Percentiles rank a stretch among this genome's conserved stretches.
These are phyloP conservation scores for Wickerhamomyces xylosicus DNA, from an alignment of 805 yeast genomes.

Conservation along the genomic window DNA sequence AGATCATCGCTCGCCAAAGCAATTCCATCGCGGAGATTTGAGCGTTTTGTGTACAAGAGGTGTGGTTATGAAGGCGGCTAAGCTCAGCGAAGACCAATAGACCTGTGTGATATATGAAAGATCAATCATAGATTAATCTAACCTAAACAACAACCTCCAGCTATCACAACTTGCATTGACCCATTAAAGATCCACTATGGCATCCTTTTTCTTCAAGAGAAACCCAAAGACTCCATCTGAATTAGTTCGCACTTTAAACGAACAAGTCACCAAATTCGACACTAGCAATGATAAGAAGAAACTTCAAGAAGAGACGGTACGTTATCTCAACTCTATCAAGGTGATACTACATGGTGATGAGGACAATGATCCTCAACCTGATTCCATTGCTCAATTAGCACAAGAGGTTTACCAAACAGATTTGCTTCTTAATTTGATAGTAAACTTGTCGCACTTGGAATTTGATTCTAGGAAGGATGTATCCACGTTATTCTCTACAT, in stretches of 20 bases:
- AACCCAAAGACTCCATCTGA: conserved; percentile 88
- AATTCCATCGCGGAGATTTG: no score
- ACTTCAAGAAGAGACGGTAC: conserved; percentile 64
- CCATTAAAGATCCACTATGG: conserved; percentile 35
- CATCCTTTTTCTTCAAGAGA: conserved; percentile 74
- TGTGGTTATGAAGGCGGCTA: no score
- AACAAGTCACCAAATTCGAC: conserved; percentile 51
- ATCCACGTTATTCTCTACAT: conserved; percentile 55
- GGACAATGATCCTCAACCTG: conserved; percentile 43
- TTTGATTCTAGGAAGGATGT: conserved; percentile 89
- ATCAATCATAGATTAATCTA: no score
- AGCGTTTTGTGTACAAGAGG: no score
- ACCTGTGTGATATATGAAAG: no score
- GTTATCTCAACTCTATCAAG: conserved; percentile 55
- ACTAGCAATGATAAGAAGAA: conserved; percentile 26
- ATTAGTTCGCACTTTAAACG: conserved; percentile 64
- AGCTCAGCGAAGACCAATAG: no score
- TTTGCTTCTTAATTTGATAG: conserved; percentile 49
- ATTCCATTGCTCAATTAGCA: conserved; percentile 53
- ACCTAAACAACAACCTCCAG: not conserved
- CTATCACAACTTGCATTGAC: not conserved
- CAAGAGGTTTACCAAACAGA: conserved; percentile 72
- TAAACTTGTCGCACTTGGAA: conserved; percentile 56
- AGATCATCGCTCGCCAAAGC: no score
- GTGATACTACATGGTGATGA: conserved; percentile 63